Base-by-base conservation (phyloP, 2,329 filamentous ascomycete genomes). In the Cordyceps javanica region DNA sequence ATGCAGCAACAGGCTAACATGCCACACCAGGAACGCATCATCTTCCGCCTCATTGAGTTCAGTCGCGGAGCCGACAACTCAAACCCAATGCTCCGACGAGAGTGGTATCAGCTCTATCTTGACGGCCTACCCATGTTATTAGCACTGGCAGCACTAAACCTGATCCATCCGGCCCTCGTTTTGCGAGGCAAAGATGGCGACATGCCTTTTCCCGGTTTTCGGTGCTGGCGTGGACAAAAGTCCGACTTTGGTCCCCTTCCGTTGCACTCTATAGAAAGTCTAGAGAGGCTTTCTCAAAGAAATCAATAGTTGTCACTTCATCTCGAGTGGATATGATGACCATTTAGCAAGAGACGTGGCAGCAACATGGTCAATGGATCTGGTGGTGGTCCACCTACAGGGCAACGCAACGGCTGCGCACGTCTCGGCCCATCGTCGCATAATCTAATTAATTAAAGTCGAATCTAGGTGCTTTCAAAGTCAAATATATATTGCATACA, bases 1-100 rank as follows among this genome's bases (percentile, higher is more conserved):
- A 32, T 11, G 6, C 6, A 11, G 6, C 30, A 32, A 23, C n/a
- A 11, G 16, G 23, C 21, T 26, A 7, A 44, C 21, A 26, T 8
- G 7, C 41, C 25, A 9, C 39, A 16, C 19, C 5, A 62, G 60
- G 45, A 48, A 23, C 76, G 80, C 28, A 83, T 83, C 63, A 71
- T 81, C 60, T 83, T 77, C 65, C 75, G 81, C 13, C 69, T 84
- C 1, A 63, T 71, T 42, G 78, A 83, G 60, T 83, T 78, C 62
- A 71, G 72, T 7, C 68, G 68, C 8, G 76, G 58, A 13, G 55
- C 57, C 3, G 59, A 74, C 1, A 65, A 73, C 23, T 62, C 64
- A 4, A 67, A 66, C 36, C 46, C 49, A 3, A 51, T 62, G 21
- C 54, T 61, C 11, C 60, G 53, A 25, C 58, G 75, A 50, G 76